These are phyloP conservation scores for Thielaviopsis cerberus DNA, from an alignment of 2,329 filamentous ascomycete genomes.

Conservation along the genomic window DNA sequence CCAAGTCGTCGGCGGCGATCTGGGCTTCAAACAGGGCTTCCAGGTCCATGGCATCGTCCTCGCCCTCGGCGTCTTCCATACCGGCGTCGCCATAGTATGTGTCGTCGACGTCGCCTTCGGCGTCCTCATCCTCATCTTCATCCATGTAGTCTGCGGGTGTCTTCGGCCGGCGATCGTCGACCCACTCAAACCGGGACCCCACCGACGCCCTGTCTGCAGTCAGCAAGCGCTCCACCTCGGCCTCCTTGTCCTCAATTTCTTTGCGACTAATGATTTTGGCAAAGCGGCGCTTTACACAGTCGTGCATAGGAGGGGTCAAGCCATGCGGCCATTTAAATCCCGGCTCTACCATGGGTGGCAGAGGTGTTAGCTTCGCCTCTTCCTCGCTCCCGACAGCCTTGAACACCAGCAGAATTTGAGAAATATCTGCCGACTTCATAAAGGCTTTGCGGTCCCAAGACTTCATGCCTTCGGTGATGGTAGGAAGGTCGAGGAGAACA, in stretches of 20 bases:
- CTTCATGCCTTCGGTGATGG: slow-evolving; percentile 69
- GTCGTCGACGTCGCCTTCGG: slow-evolving; percentile 31
- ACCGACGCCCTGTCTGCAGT: slow-evolving; percentile 45
- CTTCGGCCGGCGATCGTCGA: slow-evolving; percentile 31
- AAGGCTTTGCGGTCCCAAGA: slow-evolving; percentile 77
- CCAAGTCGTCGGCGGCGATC: slow-evolving; percentile 23
- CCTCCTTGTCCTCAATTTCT: slow-evolving; percentile 70
- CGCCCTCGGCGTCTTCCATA: slow-evolving; percentile 39
- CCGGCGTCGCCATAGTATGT: slow-evolving; percentile 28
- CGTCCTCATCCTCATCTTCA: slow-evolving; percentile 25
- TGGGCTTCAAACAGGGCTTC: slow-evolving; percentile 37
- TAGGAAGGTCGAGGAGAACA: slow-evolving; percentile 65
- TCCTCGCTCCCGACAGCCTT: slow-evolving; percentile 45
- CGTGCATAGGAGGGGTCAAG: slow-evolving; percentile 73
- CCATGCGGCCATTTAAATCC: slow-evolving; percentile 67
- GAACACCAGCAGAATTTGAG: slow-evolving; percentile 72
- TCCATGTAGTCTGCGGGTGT: slow-evolving; percentile 11
- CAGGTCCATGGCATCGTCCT: slow-evolving; percentile 34
- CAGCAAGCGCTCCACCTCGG: slow-evolving; percentile 56
- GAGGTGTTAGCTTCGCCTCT: slow-evolving; percentile 45
- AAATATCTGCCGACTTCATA: slow-evolving; percentile 77
- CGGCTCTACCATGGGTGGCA: slow-evolving; percentile 53
- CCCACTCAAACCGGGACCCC: slow-evolving; percentile 44
- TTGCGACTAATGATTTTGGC: slow-evolving; percentile 65
- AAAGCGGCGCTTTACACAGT: slow-evolving; percentile 65